phyloP scores from a whole-genome alignment of 352 stramenopile species.

The Pilasporangium apinafurcum region DNA sequence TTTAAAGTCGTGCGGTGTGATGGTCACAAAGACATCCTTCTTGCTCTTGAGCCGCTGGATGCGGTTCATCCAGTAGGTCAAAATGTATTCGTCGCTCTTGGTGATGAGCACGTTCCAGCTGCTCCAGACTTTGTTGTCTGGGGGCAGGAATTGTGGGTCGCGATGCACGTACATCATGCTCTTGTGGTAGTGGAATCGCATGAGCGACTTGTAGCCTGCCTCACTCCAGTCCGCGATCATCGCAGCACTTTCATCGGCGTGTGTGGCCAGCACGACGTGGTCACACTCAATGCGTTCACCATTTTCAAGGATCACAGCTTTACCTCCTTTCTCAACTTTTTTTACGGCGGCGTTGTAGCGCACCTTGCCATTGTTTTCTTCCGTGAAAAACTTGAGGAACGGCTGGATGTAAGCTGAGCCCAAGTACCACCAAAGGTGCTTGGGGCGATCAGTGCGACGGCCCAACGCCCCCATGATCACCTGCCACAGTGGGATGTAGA shows the following conservation, averaged over 20 bases:
- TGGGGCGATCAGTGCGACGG: conserved; percentile 68
- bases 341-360: conserved; percentile 70
- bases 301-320: conserved; percentile 61
- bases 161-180: conserved; percentile 86
- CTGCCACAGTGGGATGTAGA: conserved; percentile 85
- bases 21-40: conserved; percentile 85
- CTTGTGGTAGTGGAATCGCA: conserved; percentile 83
- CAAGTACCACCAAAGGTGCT: conserved; percentile 83
- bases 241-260: conserved; percentile 70
- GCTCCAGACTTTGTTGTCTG: conserved; percentile 75
- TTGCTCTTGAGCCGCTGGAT: conserved; percentile 84
- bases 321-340: conserved; percentile 68
- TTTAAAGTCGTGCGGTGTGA: conserved; percentile 71
- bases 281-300: conserved; percentile 80
- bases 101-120: conserved; percentile 86
- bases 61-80: conserved; percentile 89
- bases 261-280: conserved; percentile 77
- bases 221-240: conserved; percentile 75
- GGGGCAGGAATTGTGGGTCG: conserved; percentile 64
- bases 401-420: conserved; percentile 79
- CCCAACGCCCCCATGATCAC: conserved; percentile 70
- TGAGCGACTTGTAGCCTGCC: conserved; percentile 55
- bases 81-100: conserved; percentile 75
- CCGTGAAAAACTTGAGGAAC: conserved; percentile 83
- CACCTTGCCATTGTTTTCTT: conserved; percentile 72